A percentile compares a stretch with the other conserved stretches of the same genome.
Evolutionary conservation across 1,284 basidiomycete genomes (phyloP).

Genomic region (Irpex sp.): DNA sequence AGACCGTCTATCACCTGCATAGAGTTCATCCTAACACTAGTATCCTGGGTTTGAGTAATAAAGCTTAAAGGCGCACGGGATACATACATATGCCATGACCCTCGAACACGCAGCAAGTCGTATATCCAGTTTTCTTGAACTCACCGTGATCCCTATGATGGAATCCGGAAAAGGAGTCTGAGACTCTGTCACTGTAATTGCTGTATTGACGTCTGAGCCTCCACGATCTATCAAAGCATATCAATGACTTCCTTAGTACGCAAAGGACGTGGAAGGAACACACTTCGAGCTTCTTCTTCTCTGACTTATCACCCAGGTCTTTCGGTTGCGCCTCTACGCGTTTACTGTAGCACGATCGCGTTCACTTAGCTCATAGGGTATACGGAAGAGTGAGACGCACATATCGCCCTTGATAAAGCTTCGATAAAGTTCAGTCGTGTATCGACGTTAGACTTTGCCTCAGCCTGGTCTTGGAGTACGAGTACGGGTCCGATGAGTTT

Average conservation of each 20-base stretch:
- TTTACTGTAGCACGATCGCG: conserved; percentile 47
- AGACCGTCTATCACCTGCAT: too few relatives aligned
- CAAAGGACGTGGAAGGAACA: conserved; percentile 19
- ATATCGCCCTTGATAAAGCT: conserved; percentile 73
- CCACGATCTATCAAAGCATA: conserved; percentile 47
- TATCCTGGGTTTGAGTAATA: too few relatives aligned
- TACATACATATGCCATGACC: too few relatives aligned
- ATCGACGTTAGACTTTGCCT: conserved; percentile 88
- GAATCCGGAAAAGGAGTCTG: too few relatives aligned
- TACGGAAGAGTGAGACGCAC: conserved; percentile 44
- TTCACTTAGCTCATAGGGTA: neutral
- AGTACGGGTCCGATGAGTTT: conserved; percentile 93
- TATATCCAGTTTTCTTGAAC: too few relatives aligned
- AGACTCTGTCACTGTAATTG: conserved; percentile 1
- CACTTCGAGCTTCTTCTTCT: conserved; percentile 81
- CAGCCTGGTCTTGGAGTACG: conserved; percentile 84
- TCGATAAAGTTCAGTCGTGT: conserved; percentile 93
- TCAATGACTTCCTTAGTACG: conserved; percentile 7
- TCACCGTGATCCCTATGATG: too few relatives aligned
- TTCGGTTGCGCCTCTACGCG: conserved; percentile 79
- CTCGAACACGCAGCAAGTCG: too few relatives aligned
- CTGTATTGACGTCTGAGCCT: conserved; percentile 22
- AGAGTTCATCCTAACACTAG: too few relatives aligned
- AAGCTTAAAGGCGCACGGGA: too few relatives aligned
- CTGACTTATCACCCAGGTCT: conserved; percentile 68